Base-by-base conservation (phyloP, 2,329 filamentous ascomycete genomes). In the Fusarium armeniacum region DNA sequence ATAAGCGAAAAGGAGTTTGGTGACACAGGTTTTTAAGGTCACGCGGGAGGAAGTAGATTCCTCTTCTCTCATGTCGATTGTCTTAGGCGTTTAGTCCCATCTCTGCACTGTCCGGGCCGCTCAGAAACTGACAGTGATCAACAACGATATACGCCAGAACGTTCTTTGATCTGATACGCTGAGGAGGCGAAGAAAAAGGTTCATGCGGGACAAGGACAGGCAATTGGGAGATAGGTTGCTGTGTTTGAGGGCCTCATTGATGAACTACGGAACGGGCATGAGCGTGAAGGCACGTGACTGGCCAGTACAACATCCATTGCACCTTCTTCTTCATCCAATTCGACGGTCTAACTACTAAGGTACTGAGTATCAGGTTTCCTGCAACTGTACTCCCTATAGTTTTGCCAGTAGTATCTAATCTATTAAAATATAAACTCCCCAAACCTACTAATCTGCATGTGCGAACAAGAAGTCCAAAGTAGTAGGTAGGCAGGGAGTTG, bases 181-280 rank as follows among this genome's bases (percentile, higher is more conserved):
- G 41, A 36, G 46, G 22, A 36, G 13, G 15, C 36, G 41, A 54
- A 12, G 38, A 20, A 43, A 20, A 46, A 28, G 28, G 67, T 64
- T 70, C 67, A 68, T 70, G 67, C 62, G 54, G 52, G 56, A 58
- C 52, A 67, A 43, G 58, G 58, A 64, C 47, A 53, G 44, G 52
- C 43, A 41, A 43, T 33, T 6, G 30, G 45, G 18, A 20, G 43
- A 46, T 18, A 26, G 22, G 22, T 55, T 49, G 15, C 16, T 49
- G 24, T 36, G 33, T 65, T 65, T 38, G 62, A 49, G 26, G 62
- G 54, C 62, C 55, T 66, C 62, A 66, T 45, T 56, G 36, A 57
- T 51, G 30, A 46, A 45, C 41, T 18, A 35, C 49, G 16, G 32
- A 22, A 40, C 24, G 24, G 24, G 24, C 49, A 51, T 51, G 10